Percentiles rank a stretch among this genome's conserved stretches.
These are phyloP conservation scores for Hypoxylon cercidicola DNA, from an alignment of 495 filamentous ascomycete species.

Conservation along the genomic window DNA sequence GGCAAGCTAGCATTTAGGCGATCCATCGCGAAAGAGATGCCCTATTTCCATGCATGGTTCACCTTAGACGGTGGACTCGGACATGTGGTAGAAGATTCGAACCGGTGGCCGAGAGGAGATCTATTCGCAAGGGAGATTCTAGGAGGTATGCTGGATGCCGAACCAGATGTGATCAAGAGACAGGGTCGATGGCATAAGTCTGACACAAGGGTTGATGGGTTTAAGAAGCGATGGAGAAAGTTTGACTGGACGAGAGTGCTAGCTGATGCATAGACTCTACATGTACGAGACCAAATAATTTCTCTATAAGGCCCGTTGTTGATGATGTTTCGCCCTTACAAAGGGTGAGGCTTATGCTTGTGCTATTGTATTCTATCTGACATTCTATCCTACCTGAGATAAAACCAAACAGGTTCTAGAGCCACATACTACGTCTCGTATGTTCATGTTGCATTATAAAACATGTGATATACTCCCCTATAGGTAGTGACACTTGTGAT, in stretches of 20 bases:
- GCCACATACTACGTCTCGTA: too few species aligned
- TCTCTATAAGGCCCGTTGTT: too few species aligned
- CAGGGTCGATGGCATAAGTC: slow-evolving; percentile 88
- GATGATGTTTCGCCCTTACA: too few species aligned
- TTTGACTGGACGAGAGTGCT: slow-evolving; percentile 96
- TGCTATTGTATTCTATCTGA: too few species aligned
- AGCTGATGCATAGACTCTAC: slow-evolving; percentile 47
- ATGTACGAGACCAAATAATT: not conserved
- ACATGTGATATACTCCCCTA: too few species aligned
- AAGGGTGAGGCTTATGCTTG: too few species aligned
- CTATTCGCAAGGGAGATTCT: slow-evolving; percentile 92
- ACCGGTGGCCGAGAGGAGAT: slow-evolving; percentile 91
- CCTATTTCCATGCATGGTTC: slow-evolving; percentile 99
- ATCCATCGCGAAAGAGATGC: slow-evolving; percentile 93
- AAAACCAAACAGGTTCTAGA: too few species aligned
- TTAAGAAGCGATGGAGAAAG: slow-evolving; percentile 86
- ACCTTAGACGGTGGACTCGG: slow-evolving; percentile 90
- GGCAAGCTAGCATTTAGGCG: slow-evolving; percentile 86
- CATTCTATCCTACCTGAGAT: too few species aligned
- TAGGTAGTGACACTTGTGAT: too few species aligned
- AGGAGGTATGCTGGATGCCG: slow-evolving; percentile 91
- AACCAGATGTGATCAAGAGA: slow-evolving; percentile 84
- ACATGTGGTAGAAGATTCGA: slow-evolving; percentile 89
- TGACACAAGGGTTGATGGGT: slow-evolving; percentile 79
- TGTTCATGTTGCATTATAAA: too few species aligned